Base-by-base conservation (phyloP, 805 yeast species). In the Saccharomycopsis fibuligera region DNA sequence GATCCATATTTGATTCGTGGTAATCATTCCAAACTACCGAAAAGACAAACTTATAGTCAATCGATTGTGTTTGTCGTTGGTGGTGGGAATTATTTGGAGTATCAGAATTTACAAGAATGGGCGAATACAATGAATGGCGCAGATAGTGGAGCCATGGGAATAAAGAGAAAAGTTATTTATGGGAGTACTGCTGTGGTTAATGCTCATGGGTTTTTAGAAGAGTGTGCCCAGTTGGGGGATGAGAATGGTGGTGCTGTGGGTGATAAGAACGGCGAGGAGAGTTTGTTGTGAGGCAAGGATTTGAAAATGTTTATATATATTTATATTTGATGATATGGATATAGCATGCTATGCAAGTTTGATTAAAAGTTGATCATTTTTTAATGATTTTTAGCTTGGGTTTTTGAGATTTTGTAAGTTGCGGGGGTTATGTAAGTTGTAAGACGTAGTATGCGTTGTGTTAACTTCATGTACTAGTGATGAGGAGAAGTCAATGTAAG, bases 41-140 rank as follows among this genome's bases (percentile, higher is more conserved):
- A 80, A 63, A 79, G 96, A 60, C 86, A 83, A 56, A 70, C 82
- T 9, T 88, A 86, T 63, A 80, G 79, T 51, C 93, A 88, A 56
- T 79, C 95, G 1, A 69, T 87, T 44, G 96, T 93, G 19, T 93
- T 93, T 64, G 87, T 90, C 45, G 90, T 93, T 48, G 99, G 99
- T 23, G 99, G 99, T 31, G 98, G 98, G 42, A 90, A 87, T 65
- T 93, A 89, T 62, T 68, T 86, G 54, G 99, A 93, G 68, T 93
- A 91, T 62, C 95, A 90, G 51, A 91, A 91, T 60, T 74, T 93
- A 60, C 95, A 87, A 64, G 96, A 90, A 64, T 90, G 96, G 95
- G 78, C 79, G 0, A 63, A 53, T 8, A 57, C 69, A 40, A 62
- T 54, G 40, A 61, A 60, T 35, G 57, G 68, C 4, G 67, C 62